Conservation (phyloP, 2,329 filamentous ascomycete genomes). For the Penicillium hesseltinei region DNA sequence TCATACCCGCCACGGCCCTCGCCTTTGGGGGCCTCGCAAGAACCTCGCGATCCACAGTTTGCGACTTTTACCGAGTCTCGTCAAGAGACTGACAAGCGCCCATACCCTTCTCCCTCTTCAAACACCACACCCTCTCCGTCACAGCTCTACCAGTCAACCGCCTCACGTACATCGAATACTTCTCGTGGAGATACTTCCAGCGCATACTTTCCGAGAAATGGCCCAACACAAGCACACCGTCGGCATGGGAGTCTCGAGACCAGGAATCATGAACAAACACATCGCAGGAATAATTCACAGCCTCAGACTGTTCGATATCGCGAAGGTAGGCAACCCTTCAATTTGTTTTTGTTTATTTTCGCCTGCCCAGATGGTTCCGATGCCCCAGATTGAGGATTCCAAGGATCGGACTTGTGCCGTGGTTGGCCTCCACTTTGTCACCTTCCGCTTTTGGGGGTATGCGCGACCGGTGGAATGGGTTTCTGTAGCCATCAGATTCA, state of each 20-base stretch:
- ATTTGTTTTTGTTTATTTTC: constrained; percentile 5
- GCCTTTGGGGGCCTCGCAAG: constrained; percentile 29
- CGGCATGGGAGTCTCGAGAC: constrained; percentile 22
- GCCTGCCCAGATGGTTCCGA: constrained; percentile 12
- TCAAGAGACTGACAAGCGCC: constrained; percentile 21
- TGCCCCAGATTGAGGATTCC: constrained; percentile 20
- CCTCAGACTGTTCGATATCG: constrained; percentile 14
- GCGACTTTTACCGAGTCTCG: constrained; percentile 22
- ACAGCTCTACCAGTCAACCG: constrained; percentile 9
- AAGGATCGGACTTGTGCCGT: constrained; percentile 25
- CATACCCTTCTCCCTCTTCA: constrained; percentile 12
- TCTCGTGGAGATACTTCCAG: constrained; percentile 17
- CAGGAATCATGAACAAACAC: constrained; percentile 13
- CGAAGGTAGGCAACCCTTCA: constrained; percentile 16
- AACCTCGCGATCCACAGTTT: constrained; percentile 30
- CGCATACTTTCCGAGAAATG: constrained; percentile 19
- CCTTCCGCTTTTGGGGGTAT: not conserved
- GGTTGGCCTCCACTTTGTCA: constrained; percentile 17
- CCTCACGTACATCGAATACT: constrained; percentile 17
- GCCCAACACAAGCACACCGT: constrained; percentile 16
- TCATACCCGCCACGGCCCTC: constrained; percentile 35
- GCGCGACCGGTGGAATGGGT: not conserved
- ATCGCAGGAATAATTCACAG: constrained; percentile 25
- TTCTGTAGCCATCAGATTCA: not conserved
- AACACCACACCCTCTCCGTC: constrained; percentile 2